Percentiles rank a stretch among this genome's conserved stretches.
phyloP scores from a whole-genome alignment of 2,329 filamentous ascomycete species.

The Paradendryphiella salina region DNA sequence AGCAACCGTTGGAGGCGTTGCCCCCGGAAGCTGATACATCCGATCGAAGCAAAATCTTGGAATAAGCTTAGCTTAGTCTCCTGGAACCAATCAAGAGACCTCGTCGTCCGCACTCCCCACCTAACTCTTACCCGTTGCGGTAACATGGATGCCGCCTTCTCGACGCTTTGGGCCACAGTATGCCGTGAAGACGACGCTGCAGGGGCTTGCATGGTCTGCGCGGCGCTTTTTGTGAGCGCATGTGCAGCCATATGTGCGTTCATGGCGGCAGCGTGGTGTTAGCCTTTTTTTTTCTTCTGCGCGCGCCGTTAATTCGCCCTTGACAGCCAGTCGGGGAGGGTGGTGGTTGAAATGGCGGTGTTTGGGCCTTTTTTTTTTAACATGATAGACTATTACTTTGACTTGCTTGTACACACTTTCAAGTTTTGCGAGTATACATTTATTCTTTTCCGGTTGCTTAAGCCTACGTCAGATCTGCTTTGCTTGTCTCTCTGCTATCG shows the following conservation, averaged over 20 bases:
- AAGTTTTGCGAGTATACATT: neutral
- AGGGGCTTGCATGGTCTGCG: conserved; percentile 1
- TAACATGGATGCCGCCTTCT: conserved; percentile 5
- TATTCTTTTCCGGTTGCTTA: neutral
- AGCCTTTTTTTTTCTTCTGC: too few relatives aligned
- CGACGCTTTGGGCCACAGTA: conserved; percentile 7
- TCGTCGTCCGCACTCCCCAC: conserved; percentile 1
- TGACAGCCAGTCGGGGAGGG: too few relatives aligned
- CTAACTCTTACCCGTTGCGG: conserved; percentile 11
- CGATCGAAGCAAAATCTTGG: conserved; percentile 33
- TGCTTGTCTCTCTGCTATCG: neutral
- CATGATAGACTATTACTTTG: too few relatives aligned
- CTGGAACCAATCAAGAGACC: conserved; percentile 25
- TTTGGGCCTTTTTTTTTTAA: too few relatives aligned
- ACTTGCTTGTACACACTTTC: too few relatives aligned
- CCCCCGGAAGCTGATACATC: conserved; percentile 43
- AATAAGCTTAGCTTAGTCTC: conserved; percentile 39
- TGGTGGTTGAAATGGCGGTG: too few relatives aligned
- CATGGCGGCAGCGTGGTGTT: too few relatives aligned
- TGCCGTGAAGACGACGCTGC: neutral
- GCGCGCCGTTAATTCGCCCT: too few relatives aligned
- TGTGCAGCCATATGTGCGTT: neutral
- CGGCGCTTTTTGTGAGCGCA: conserved; percentile 3
- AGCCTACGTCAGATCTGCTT: neutral
- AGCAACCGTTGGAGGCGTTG: conserved; percentile 25